Percentiles rank a stretch among this genome's conserved stretches.
Evolutionary conservation across 2,329 filamentous ascomycete species (phyloP).

Genomic region (Elsinoe batatas): DNA sequence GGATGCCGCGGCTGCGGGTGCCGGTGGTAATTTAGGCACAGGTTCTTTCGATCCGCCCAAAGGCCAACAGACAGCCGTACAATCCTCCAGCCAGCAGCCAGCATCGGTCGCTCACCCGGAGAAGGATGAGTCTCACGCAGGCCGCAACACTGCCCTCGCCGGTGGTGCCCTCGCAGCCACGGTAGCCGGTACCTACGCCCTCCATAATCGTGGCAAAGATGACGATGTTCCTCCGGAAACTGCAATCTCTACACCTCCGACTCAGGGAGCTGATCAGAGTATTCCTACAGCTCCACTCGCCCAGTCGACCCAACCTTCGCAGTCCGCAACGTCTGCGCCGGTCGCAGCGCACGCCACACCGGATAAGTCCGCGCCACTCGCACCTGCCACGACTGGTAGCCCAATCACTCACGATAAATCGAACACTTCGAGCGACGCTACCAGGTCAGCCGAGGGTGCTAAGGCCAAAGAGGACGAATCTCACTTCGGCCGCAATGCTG

Average conservation of each 20-base stretch:
- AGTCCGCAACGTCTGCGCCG: background rate
- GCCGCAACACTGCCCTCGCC: constrained; percentile 21
- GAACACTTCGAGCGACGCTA: background rate
- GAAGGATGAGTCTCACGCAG: constrained; percentile 7
- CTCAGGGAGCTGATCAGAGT: background rate
- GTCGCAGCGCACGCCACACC: background rate
- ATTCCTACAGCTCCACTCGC: background rate
- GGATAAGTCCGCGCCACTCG: background rate
- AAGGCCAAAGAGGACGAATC: constrained; percentile 13
- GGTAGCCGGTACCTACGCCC: constrained; percentile 24
- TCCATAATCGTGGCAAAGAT: constrained; percentile 22
- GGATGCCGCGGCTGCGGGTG: constrained; percentile 4
- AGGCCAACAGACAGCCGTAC: constrained; percentile 16
- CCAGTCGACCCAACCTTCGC: background rate
- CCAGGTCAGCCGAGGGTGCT: background rate
- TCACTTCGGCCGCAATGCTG: constrained; percentile 23
- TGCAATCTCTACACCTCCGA: constrained; percentile 19
- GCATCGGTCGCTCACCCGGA: background rate
- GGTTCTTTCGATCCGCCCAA: constrained; percentile 7
- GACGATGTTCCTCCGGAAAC: constrained; percentile 14
- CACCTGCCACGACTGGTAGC: background rate
- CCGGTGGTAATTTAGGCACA: background rate
- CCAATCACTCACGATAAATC: background rate
- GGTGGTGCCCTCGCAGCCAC: constrained; percentile 23
- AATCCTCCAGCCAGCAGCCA: background rate